Evolutionary conservation across 2,329 filamentous ascomycete genomes (phyloP).

Genomic region (Botrytis paeoniae): DNA sequence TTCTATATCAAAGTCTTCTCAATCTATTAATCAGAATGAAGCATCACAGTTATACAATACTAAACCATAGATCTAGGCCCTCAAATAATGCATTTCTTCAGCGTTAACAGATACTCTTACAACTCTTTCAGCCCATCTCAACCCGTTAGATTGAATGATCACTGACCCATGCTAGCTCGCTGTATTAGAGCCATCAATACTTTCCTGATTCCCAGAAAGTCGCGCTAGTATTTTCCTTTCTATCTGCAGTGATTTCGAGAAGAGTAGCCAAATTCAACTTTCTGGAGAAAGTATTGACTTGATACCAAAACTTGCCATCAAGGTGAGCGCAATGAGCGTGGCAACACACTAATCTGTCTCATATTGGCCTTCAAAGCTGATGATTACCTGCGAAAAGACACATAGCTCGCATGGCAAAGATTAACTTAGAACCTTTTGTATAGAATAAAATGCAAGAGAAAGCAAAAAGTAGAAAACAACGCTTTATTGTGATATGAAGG

Average conservation of each 20-base stretch:
- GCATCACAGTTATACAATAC: not conserved
- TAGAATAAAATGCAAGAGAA: not conserved
- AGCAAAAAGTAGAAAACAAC: not conserved
- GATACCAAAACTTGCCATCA: not conserved
- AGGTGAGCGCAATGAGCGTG: not conserved
- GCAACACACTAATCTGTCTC: accelerated
- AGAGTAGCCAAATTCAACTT: not conserved
- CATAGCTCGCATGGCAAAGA: not conserved
- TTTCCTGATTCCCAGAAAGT: not conserved
- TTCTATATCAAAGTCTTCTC: not conserved
- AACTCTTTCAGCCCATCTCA: not conserved
- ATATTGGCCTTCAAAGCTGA: not conserved
- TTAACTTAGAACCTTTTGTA: not conserved
- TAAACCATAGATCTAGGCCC: not conserved
- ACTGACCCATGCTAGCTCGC: not conserved
- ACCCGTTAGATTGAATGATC: not conserved
- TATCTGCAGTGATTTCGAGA: not conserved
- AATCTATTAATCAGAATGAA: not conserved
- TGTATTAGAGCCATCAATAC: not conserved
- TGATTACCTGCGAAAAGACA: not conserved
- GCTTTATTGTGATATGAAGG: not conserved
- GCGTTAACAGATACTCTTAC: not conserved
- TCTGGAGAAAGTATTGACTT: not conserved
- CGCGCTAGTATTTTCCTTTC: not conserved
- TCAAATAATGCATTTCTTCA: not conserved